Evolutionary conservation across 2,329 filamentous ascomycete species (phyloP).

Genomic region (Stagonosporopsis vannaccii): DNA sequence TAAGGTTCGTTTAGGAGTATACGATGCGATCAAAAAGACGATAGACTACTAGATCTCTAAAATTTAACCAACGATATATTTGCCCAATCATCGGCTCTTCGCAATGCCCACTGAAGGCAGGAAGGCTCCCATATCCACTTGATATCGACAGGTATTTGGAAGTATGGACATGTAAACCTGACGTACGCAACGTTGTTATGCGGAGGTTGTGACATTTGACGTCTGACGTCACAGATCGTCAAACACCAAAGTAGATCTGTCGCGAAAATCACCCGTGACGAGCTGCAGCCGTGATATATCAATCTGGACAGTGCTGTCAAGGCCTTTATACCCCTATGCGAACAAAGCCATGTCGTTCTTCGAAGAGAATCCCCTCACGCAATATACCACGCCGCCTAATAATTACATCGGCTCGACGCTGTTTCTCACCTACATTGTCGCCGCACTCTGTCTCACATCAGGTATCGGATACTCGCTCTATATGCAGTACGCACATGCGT

Average conservation of each 20-base stretch:
- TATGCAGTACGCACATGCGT: constrained; percentile 24
- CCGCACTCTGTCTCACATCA: constrained; percentile 34
- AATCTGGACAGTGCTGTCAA: no score
- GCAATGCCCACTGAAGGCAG: background rate
- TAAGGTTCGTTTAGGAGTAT: constrained; percentile 48
- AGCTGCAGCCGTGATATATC: background rate
- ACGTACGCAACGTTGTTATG: background rate
- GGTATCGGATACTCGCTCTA: constrained; percentile 28
- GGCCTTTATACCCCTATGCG: background rate
- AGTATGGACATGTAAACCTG: background rate
- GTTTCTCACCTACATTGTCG: constrained; percentile 42
- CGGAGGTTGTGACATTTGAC: constrained; percentile 27
- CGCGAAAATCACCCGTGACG: background rate
- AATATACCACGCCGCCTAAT: constrained; percentile 32
- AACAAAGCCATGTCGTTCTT: constrained; percentile 1
- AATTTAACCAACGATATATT: background rate
- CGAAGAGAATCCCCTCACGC: background rate
- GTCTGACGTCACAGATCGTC: constrained; percentile 41
- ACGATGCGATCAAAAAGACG: constrained; percentile 57
- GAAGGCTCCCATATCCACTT: background rate
- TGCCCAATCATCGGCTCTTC: background rate
- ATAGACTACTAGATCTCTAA: constrained; percentile 51
- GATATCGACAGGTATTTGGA: background rate
- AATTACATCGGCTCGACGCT: constrained; percentile 41
- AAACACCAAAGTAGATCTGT: background rate